Evolutionary conservation across 2,329 filamentous ascomycete species (phyloP).

Genomic region (Fusarium nanum): DNA sequence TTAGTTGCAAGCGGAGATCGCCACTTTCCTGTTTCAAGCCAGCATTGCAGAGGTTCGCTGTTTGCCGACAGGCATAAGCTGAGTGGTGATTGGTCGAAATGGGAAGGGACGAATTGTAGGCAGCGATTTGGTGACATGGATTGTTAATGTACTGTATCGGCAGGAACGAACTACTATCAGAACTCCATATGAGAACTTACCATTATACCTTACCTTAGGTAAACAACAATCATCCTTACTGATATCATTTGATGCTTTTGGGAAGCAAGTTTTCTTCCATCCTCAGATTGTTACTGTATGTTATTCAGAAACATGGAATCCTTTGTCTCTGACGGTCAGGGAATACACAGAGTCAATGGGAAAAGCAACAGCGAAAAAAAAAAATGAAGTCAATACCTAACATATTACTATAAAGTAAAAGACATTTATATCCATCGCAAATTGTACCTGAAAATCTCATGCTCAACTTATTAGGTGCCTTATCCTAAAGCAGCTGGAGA

Average conservation of each 20-base stretch:
- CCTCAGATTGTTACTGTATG: not conserved
- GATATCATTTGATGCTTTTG: not conserved
- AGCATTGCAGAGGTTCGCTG: conserved; percentile 18
- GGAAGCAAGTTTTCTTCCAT: not conserved
- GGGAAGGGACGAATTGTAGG: not conserved
- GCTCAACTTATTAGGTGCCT: conserved; percentile 3
- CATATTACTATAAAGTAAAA: not conserved
- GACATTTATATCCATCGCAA: not conserved
- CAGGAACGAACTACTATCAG: not conserved
- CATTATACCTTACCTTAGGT: not conserved
- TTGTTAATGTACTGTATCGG: not conserved
- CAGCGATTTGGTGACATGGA: not conserved
- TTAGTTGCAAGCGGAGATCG: conserved; percentile 49
- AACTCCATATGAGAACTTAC: not conserved
- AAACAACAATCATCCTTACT: not conserved
- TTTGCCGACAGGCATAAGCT: conserved; percentile 23
- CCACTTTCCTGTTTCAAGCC: conserved; percentile 46
- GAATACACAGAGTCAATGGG: not conserved
- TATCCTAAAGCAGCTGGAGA: conserved; percentile 26
- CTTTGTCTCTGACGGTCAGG: not conserved
- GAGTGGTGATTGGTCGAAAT: conserved; percentile 17
- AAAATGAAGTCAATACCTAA: not conserved
- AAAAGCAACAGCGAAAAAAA: not conserved
- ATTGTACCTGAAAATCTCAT: not conserved
- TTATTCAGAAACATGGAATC: not conserved